phyloP scores from a whole-genome alignment of 2,329 filamentous ascomycete species.

The Hypoxylon sp. region DNA sequence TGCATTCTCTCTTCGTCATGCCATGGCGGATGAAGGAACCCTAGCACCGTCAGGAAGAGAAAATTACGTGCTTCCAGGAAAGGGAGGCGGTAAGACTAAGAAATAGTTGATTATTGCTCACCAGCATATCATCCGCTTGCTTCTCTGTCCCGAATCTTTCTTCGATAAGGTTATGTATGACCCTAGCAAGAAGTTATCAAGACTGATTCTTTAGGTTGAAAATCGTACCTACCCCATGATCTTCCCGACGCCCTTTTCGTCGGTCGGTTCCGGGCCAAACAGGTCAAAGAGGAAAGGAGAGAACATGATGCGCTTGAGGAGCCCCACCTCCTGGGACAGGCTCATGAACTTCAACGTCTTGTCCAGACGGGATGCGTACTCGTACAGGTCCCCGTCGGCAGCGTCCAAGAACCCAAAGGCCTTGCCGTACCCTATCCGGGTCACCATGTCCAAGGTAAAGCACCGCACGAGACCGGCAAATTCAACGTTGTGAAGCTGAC shows the following conservation, averaged over 20 bases:
- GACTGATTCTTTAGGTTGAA: background rate
- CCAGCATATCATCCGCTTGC: conserved; percentile 35
- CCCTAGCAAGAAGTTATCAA: conserved; percentile 15
- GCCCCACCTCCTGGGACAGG: conserved; percentile 38
- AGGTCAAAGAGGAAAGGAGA: conserved; percentile 29
- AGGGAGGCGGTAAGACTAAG: background rate
- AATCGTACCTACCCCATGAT: conserved; percentile 25
- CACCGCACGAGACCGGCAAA: conserved; percentile 25
- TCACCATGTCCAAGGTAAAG: conserved; percentile 42
- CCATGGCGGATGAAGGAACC: conserved; percentile 45
- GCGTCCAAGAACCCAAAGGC: conserved; percentile 40
- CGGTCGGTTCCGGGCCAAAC: conserved; percentile 39
- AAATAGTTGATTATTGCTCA: conserved; percentile 13
- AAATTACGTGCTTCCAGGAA: background rate
- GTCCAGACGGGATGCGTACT: conserved; percentile 32
- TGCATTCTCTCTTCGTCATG: conserved; percentile 39
- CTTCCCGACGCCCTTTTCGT: conserved; percentile 37
- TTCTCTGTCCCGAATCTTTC: conserved; percentile 24
- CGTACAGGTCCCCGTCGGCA: conserved; percentile 37
- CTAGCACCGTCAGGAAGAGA: conserved; percentile 11
- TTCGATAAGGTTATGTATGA: conserved; percentile 24
- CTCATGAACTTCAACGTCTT: conserved; percentile 9
- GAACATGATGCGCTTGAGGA: conserved; percentile 35
- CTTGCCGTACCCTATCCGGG: conserved; percentile 39
- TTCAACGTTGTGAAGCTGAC: conserved; percentile 18